Conservation (phyloP, 1,139 yeast genomes). For the Kodamaea arcana region DNA sequence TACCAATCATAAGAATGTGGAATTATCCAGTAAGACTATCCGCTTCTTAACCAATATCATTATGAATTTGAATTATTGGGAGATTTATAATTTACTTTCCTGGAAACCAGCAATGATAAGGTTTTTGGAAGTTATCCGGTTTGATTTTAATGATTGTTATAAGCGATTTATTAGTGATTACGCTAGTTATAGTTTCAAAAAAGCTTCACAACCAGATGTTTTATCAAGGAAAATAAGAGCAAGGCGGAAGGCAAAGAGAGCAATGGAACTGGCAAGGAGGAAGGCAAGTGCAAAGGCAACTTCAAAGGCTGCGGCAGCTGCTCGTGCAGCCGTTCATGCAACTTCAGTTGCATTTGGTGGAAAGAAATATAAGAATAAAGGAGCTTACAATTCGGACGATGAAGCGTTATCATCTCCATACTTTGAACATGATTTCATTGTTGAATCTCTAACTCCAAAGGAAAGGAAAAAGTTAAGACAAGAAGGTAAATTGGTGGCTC, state of each 20-base stretch:
- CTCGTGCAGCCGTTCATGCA: constrained; percentile 9
- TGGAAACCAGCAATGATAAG: constrained; percentile 47
- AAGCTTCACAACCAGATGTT: constrained; percentile 13
- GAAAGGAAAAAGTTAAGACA: constrained; percentile 6
- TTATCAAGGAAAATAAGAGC: constrained; percentile 8
- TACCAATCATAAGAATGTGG: constrained; percentile 28
- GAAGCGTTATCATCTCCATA: constrained; percentile 1
- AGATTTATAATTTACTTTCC: constrained; percentile 36
- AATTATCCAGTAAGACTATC: constrained; percentile 32
- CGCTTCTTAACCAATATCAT: constrained; percentile 37
- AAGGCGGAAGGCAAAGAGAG: constrained; percentile 11
- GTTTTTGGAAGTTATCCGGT: constrained; percentile 35
- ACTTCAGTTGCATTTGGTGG: constrained; percentile 4
- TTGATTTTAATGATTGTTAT: constrained; percentile 41
- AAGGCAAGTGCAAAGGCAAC: constrained; percentile 9
- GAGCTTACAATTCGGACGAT: constrained; percentile 4
- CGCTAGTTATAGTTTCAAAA: constrained; percentile 23
- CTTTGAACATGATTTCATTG: constrained; percentile 4
- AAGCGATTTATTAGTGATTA: constrained; percentile 34
- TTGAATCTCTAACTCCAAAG: constrained; percentile 5
- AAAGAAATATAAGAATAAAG: constrained; percentile 5
- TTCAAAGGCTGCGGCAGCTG: constrained; percentile 2
- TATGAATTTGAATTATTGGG: constrained; percentile 46
- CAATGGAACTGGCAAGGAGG: constrained; percentile 5
- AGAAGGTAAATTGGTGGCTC: constrained; percentile 5